phyloP scores from a whole-genome alignment of 306 rosid genomes.

The Sicyos baderoa region DNA sequence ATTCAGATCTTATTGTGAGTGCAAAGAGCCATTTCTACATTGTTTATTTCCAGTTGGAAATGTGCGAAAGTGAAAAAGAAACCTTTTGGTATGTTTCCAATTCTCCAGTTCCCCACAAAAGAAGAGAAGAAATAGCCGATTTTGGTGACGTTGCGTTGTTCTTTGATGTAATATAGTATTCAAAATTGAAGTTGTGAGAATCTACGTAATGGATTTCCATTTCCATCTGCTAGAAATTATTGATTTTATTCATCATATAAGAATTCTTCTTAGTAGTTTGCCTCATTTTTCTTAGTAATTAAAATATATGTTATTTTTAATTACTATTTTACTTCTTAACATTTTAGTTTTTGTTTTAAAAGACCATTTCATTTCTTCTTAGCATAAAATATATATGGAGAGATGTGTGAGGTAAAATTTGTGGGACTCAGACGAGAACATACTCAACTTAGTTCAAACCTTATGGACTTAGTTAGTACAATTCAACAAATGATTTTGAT shows the following conservation, averaged over 20 bases:
- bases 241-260: not conserved
- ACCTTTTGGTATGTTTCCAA: not conserved
- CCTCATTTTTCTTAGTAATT: not conserved
- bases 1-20: constrained; percentile 7
- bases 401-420: too few relatives aligned
- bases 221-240: constrained; percentile 6
- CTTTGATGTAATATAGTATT: constrained; percentile 15
- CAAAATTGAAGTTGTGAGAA: not conserved
- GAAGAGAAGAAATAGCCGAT: constrained; percentile 3
- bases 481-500: too few relatives aligned
- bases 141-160: not conserved
- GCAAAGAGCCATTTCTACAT: not conserved
- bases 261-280: not conserved
- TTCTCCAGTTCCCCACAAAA: not conserved
- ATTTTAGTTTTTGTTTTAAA: too few relatives aligned
- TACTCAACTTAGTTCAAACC: too few relatives aligned
- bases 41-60: constrained; percentile 16
- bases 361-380: too few relatives aligned
- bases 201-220: not conserved
- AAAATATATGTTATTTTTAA: too few relatives aligned
- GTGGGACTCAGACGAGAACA: too few relatives aligned
- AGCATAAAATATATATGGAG: too few relatives aligned
- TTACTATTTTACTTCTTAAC: too few relatives aligned
- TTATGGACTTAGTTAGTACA: too few relatives aligned
- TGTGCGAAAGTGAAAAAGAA: constrained; percentile 15